Percentiles rank a stretch among this genome's conserved stretches.
phyloP scores from a whole-genome alignment of 2,329 filamentous ascomycete species.

The Alternaria angustiovoidea region DNA sequence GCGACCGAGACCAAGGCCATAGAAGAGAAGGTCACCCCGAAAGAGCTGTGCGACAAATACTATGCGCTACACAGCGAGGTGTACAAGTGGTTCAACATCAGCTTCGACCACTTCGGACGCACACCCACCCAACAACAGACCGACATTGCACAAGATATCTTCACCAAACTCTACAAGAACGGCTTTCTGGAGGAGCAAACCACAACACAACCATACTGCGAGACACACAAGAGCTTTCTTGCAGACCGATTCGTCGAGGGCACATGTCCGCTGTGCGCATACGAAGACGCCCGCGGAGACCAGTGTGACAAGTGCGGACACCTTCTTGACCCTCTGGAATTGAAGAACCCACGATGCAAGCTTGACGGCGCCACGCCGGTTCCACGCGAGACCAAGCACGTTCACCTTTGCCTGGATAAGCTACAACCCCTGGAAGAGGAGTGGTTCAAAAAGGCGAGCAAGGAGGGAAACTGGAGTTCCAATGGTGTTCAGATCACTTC shows the following conservation, averaged over 20 bases:
- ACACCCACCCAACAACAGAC: slow-evolving; percentile 91
- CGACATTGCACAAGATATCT: slow-evolving; percentile 91
- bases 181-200: slow-evolving; percentile 86
- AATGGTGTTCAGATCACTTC: slow-evolving; percentile 81
- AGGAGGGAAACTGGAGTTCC: slow-evolving; percentile 77
- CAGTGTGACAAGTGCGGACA: slow-evolving; percentile 62
- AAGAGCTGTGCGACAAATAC: slow-evolving; percentile 90
- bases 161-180: slow-evolving; percentile 85
- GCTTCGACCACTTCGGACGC: slow-evolving; percentile 92
- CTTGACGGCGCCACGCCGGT: slow-evolving; percentile 84
- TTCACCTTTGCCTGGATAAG: slow-evolving; percentile 87
- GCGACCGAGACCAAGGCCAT: slow-evolving; percentile 96
- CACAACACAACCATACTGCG: slow-evolving; percentile 90
- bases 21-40: slow-evolving; percentile 82
- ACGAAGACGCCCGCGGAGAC: slow-evolving; percentile 61
- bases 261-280: slow-evolving; percentile 74
- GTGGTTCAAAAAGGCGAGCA: slow-evolving; percentile 78
- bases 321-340: slow-evolving; percentile 59
- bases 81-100: slow-evolving; percentile 96
- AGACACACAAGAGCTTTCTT: slow-evolving; percentile 62
- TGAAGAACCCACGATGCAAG: slow-evolving; percentile 78
- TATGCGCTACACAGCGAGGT: slow-evolving; percentile 88
- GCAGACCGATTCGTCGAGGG: slow-evolving; percentile 77
- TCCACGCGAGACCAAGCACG: slow-evolving; percentile 83
- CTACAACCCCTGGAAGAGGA: slow-evolving; percentile 78